Percentiles rank a stretch among this genome's conserved stretches.
Conservation (phyloP, 768 basidiomycete species). For the Coprinopsis marcescibilis region DNA sequence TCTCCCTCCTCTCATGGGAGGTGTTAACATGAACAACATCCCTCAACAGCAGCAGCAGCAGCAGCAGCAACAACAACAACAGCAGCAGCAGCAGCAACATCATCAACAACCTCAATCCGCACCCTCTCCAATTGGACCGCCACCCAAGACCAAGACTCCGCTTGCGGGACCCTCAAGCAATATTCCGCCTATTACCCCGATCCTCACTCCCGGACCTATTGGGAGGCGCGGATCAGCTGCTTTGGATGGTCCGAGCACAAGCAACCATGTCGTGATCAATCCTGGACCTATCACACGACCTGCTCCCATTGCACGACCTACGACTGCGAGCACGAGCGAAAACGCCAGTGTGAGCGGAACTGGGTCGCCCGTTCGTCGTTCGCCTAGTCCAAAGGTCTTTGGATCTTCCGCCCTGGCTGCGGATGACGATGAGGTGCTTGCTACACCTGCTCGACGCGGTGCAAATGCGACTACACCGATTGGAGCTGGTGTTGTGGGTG, state of each 20-base stretch:
- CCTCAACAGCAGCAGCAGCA: no score
- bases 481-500: slow-evolving; percentile 15
- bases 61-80: no score
- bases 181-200: slow-evolving; percentile 30
- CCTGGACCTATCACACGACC: slow-evolving; percentile 62
- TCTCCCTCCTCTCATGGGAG: slow-evolving; percentile 26
- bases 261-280: slow-evolving; percentile 20
- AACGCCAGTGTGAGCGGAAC: slow-evolving; percentile 45
- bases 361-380: slow-evolving; percentile 47
- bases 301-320: slow-evolving; percentile 66
- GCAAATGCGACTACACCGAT: slow-evolving; percentile 28
- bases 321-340: slow-evolving; percentile 18
- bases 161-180: slow-evolving; percentile 24
- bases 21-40: slow-evolving; percentile 14
- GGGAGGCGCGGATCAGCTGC: slow-evolving; percentile 40
- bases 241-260: slow-evolving; percentile 15
- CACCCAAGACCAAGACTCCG: slow-evolving; percentile 42
- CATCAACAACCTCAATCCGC: slow-evolving; percentile 20
- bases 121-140: slow-evolving; percentile 52
- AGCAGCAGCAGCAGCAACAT: no score
- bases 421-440: slow-evolving; percentile 76
- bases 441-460: slow-evolving; percentile 37
- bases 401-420: slow-evolving; percentile 75
- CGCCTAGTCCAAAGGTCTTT: slow-evolving; percentile 57
- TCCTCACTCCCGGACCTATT: slow-evolving; percentile 42